A percentile compares a stretch with the other conserved stretches of the same genome.
Conservation (phyloP, 768 basidiomycete genomes). For the Galerina marginata region DNA sequence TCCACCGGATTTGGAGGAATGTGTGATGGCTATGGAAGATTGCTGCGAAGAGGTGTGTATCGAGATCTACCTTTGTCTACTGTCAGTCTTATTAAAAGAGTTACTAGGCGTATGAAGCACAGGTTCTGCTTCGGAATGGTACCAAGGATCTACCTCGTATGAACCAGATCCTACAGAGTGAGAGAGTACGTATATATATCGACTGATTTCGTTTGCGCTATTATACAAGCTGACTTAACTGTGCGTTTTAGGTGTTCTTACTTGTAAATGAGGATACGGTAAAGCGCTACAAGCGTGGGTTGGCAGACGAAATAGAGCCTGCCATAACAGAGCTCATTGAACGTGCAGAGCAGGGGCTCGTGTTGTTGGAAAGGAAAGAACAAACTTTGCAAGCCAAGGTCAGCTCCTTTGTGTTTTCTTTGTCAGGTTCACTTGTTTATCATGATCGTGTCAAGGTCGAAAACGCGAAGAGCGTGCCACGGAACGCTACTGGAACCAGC, state of each 20-base stretch:
- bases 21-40: conserved; percentile 79
- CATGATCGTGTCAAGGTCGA: conserved; percentile 53
- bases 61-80: not conserved
- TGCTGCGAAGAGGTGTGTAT: conserved; percentile 75
- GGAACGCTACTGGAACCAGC: conserved; percentile 50
- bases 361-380: conserved; percentile 65
- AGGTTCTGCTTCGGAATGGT: conserved; percentile 69
- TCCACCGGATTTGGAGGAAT: conserved; percentile 75
- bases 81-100: not conserved
- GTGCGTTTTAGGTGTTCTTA: conserved; percentile 62
- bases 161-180: conserved; percentile 67
- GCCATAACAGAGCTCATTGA: conserved; percentile 77
- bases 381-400: conserved; percentile 70
- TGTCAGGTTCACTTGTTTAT: not conserved
- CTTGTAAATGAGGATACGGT: conserved; percentile 76
- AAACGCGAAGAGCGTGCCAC: conserved; percentile 51
- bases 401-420: conserved; percentile 2
- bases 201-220: not conserved
- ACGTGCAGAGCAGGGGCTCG: conserved; percentile 72
- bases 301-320: conserved; percentile 83
- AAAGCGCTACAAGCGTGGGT: conserved; percentile 73
- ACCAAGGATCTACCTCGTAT: conserved; percentile 77
- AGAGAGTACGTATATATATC: conserved; percentile 51
- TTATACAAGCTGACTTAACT: too few species aligned
- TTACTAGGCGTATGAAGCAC: conserved; percentile 67